Evolutionary conservation across 2,329 filamentous ascomycete species (phyloP), one percentile per base, ranked within the genome.

Genomic region (Pyrenophora graminea): DNA sequence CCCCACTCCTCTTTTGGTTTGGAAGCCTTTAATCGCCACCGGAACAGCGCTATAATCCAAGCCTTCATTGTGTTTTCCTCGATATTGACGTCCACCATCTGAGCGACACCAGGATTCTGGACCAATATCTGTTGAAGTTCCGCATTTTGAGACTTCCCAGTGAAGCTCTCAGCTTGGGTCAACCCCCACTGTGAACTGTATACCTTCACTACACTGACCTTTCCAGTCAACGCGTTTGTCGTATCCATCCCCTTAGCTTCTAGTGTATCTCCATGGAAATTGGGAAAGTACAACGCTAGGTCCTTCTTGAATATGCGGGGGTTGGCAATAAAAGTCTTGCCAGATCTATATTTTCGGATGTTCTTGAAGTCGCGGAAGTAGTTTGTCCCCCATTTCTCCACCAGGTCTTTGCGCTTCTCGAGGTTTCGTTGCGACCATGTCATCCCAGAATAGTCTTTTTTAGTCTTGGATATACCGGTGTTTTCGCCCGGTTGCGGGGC

Each of bases 301-400:
- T 95, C 90, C 59, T 82, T 82, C 67, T 86, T 88, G 81, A 97
- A 97, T 41, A 93, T 82, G n/a, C 88, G 82, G 3, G 89, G 85
- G 32, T 93, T 93, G 17, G 91, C 86, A 44, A 93, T 79, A 76
- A 97, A 99, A 19, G 91, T 91, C 76, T 99, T 99, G 67, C 94
- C 94, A 64, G 91, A 85, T 76, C 81, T 76, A 59, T 94, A 87
- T 60, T 75, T 73, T 19, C 87, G 80, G 74, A 97, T 83, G 75
- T 95, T 94, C 53, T 84, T 85, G 89, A 91, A 97, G 80, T 99
- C 93, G 72, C 91, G 89, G 78, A 96, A 99, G 76, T 99, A 99
- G 2, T 93, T 92, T 51, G 90, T 89, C 17, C 87, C 80, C 68
- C 95, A 87, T 71, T 91, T 85, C 61, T 84, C 82, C 38, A 89